phyloP scores from a whole-genome alignment of 208 protist genomes.

The Kentomonas sorsogonicus region DNA sequence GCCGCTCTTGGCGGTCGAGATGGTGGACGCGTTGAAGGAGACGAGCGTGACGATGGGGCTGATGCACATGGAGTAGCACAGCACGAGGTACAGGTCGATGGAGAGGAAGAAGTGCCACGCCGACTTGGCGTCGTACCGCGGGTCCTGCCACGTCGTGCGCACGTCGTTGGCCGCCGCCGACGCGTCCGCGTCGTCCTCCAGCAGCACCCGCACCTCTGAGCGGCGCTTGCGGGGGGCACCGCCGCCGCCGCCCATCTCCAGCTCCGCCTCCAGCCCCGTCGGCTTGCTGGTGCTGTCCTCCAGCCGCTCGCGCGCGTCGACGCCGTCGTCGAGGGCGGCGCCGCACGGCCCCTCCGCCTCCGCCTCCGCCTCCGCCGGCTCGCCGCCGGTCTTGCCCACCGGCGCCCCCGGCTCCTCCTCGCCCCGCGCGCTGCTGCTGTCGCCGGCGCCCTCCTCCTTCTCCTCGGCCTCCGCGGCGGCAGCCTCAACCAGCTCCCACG shows the following conservation, averaged over 20 bases:
- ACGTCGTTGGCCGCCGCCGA: background rate
- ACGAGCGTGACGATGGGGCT: background rate
- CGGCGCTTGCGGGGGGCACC: background rate
- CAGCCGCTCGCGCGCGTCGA: background rate
- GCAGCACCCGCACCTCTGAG: background rate
- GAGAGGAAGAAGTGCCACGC: constrained; percentile 30
- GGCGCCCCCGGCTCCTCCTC: background rate
- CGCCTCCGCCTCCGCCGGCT: background rate
- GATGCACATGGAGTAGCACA: constrained; percentile 36
- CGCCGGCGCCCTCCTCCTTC: background rate
- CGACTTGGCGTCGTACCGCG: constrained; percentile 25
- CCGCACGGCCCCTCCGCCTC: background rate
- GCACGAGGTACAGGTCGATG: constrained; percentile 39
- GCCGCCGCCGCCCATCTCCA: background rate
- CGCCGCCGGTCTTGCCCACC: background rate
- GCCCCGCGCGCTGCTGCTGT: background rate
- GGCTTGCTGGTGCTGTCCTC: background rate
- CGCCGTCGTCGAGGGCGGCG: background rate
- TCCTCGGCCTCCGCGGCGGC: constrained; percentile 3
- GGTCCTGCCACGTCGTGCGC: constrained; percentile 40
- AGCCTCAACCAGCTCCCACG: background rate
- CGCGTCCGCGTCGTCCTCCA: background rate
- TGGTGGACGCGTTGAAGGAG: background rate
- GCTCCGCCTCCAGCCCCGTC: background rate
- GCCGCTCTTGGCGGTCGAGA: constrained; percentile 16